A percentile compares a stretch with the other conserved stretches of the same genome.
phyloP scores from a whole-genome alignment of 2,329 filamentous ascomycete genomes.

The Alternaria sp. region DNA sequence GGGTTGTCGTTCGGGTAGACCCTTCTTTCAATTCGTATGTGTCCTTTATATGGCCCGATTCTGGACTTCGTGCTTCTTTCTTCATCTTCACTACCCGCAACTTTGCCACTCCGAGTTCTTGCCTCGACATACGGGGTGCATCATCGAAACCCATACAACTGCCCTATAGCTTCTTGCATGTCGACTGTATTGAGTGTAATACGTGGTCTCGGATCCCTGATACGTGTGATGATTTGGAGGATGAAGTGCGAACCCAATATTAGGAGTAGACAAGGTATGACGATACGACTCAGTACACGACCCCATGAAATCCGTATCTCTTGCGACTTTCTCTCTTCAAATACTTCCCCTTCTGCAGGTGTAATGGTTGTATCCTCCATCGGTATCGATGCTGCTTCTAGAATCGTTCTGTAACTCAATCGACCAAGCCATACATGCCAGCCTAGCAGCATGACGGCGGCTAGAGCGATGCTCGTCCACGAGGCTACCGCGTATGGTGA shows the following conservation, averaged over 20 bases:
- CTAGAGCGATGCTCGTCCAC: slow-evolving; percentile 11
- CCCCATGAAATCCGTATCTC: slow-evolving; percentile 18
- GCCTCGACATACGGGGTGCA: not conserved
- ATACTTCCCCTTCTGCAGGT: not conserved
- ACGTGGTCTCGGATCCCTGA: slow-evolving; percentile 1
- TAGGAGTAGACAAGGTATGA: slow-evolving; percentile 18
- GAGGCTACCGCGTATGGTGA: slow-evolving; percentile 17
- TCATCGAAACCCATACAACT: slow-evolving; percentile 12
- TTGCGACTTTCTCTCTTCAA: slow-evolving; percentile 1
- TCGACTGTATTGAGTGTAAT: slow-evolving; percentile 14
- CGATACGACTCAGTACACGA: slow-evolving; percentile 17
- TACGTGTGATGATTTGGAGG: not conserved
- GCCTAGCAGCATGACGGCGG: slow-evolving; percentile 13
- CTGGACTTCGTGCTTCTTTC: not conserved
- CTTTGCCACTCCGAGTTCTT: not conserved
- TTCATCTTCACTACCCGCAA: not conserved
- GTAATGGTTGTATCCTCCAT: not conserved
- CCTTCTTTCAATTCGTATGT: not conserved
- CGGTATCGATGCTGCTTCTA: slow-evolving; percentile 9
- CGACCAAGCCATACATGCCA: slow-evolving; percentile 30
- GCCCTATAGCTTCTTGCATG: slow-evolving; percentile 15
- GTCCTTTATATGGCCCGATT: not conserved
- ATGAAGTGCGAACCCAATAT: slow-evolving; percentile 17
- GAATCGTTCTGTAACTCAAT: slow-evolving; percentile 17
- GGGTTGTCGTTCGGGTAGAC: not conserved